Percentiles rank a stretch among this genome's conserved stretches.
Conservation (phyloP, 371 early-diverging fungal species). For the Thermomucor indicae-seudaticae region DNA sequence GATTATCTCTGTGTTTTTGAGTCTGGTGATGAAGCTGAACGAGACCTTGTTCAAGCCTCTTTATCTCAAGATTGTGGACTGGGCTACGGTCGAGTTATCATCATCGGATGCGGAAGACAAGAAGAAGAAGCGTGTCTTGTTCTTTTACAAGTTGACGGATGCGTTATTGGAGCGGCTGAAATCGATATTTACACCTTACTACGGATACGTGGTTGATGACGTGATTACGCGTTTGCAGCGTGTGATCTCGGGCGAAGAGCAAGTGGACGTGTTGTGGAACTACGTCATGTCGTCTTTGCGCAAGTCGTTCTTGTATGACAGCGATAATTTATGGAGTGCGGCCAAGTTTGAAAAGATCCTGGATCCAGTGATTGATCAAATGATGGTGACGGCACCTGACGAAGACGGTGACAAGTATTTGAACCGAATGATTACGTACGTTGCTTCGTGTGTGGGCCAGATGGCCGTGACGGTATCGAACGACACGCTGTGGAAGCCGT, state of each 20-base stretch:
- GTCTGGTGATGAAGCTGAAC: slow-evolving; percentile 85
- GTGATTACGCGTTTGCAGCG: slow-evolving; percentile 56
- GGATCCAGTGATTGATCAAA: slow-evolving; percentile 70
- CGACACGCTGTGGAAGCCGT: slow-evolving; percentile 84
- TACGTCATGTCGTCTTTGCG: slow-evolving; percentile 57
- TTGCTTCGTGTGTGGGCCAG: slow-evolving; percentile 82
- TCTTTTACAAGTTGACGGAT: slow-evolving; percentile 80
- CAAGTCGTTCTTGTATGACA: slow-evolving; percentile 72
- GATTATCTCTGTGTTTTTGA: slow-evolving; percentile 71
- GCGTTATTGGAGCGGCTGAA: slow-evolving; percentile 72
- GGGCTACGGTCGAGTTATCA: slow-evolving; percentile 74
- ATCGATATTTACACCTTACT: slow-evolving; percentile 85
- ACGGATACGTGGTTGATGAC: slow-evolving; percentile 71
- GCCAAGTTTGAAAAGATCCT: slow-evolving; percentile 72
- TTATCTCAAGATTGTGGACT: slow-evolving; percentile 85
- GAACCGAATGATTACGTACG: slow-evolving; percentile 51
- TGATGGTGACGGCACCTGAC: slow-evolving; percentile 50
- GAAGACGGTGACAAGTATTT: slow-evolving; percentile 41
- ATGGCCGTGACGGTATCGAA: slow-evolving; percentile 76
- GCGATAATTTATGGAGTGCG: slow-evolving; percentile 68
- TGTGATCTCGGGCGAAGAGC: slow-evolving; percentile 37
- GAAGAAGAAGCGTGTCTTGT: slow-evolving; percentile 54
- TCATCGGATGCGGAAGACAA: slow-evolving; percentile 31
- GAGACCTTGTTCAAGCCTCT: slow-evolving; percentile 92
- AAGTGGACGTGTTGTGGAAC: slow-evolving; percentile 53